A percentile compares a stretch with the other conserved stretches of the same genome.
phyloP scores from a whole-genome alignment of 768 basidiomycete species.

The Phlebiopsis flavidoalba region DNA sequence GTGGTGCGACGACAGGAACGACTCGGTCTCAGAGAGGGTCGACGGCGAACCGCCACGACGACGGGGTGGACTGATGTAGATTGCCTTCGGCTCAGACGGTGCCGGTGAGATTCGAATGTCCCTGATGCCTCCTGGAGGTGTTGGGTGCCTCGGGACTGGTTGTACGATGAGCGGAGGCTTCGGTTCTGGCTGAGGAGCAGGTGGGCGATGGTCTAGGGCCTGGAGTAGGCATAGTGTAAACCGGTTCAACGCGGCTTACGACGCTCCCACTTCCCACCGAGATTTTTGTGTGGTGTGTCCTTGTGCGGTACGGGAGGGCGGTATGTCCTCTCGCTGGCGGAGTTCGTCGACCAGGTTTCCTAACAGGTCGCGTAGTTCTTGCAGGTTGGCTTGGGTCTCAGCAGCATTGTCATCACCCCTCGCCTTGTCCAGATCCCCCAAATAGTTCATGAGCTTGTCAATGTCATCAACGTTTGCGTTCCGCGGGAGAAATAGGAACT shows the following conservation, averaged over 20 bases:
- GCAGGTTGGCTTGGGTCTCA: slow-evolving; percentile 62
- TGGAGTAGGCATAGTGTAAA: slow-evolving; percentile 5
- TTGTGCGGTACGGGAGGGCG: slow-evolving; percentile 26
- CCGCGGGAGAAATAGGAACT: slow-evolving; percentile 24
- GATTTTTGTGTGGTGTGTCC: too few relatives aligned
- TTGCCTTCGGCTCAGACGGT: slow-evolving; percentile 13
- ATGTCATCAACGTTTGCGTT: slow-evolving; percentile 48
- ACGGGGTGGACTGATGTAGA: slow-evolving; percentile 40
- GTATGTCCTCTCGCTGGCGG: slow-evolving; percentile 14
- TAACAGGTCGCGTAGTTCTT: slow-evolving; percentile 65
- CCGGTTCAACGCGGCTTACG: slow-evolving; percentile 22
- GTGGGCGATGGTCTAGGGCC: background rate
- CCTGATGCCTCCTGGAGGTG: background rate
- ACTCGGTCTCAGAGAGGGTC: slow-evolving; percentile 30
- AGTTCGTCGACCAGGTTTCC: slow-evolving; percentile 33
- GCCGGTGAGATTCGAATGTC: background rate
- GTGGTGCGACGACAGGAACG: slow-evolving; percentile 58
- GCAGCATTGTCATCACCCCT: slow-evolving; percentile 57
- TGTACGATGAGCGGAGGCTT: slow-evolving; percentile 4
- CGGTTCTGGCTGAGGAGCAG: background rate
- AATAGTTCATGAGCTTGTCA: slow-evolving; percentile 42
- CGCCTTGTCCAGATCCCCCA: slow-evolving; percentile 61
- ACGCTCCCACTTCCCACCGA: slow-evolving; percentile 40
- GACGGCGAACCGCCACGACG: slow-evolving; percentile 35
- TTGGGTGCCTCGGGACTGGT: slow-evolving; percentile 1